phyloP scores from a whole-genome alignment of 441 rosid genomes.

The Corymbia citriodora region DNA sequence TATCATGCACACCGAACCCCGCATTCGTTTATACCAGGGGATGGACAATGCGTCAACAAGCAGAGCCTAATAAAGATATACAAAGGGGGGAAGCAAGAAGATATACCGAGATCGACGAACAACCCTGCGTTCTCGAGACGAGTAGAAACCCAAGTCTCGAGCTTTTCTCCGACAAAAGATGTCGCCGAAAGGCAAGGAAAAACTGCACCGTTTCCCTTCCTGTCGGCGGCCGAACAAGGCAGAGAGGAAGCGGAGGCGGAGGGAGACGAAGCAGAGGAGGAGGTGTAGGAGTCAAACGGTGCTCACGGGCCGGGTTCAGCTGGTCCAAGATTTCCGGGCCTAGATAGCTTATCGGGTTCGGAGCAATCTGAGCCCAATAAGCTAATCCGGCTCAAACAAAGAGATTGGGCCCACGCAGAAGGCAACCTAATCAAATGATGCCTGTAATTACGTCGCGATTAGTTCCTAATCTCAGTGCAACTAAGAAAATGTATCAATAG shows the following conservation, averaged over 20 bases:
- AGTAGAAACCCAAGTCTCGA: background rate
- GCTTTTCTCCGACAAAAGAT: background rate
- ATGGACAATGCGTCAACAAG: background rate
- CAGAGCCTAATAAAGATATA: background rate
- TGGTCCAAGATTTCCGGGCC: background rate
- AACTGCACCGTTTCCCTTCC: background rate
- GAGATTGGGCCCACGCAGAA: background rate
- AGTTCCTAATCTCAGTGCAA: background rate
- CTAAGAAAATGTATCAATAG: background rate
- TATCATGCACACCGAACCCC: background rate
- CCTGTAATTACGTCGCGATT: background rate
- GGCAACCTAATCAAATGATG: background rate
- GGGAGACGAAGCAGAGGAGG: background rate
- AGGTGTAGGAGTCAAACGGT: background rate
- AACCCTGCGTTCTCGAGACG: background rate
- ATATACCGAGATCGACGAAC: background rate
- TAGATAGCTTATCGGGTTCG: background rate
- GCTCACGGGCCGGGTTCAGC: background rate
- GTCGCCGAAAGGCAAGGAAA: background rate
- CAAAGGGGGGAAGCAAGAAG: background rate
- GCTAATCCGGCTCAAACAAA: background rate
- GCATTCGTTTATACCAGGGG: background rate
- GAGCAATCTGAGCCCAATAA: fast-evolving
- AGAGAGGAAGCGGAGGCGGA: background rate
- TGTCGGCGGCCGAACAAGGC: background rate